A percentile compares a stretch with the other conserved stretches of the same genome.
These are phyloP conservation scores for Pichia paraexigua DNA, from an alignment of 805 yeast genomes.

Conservation along the genomic window DNA sequence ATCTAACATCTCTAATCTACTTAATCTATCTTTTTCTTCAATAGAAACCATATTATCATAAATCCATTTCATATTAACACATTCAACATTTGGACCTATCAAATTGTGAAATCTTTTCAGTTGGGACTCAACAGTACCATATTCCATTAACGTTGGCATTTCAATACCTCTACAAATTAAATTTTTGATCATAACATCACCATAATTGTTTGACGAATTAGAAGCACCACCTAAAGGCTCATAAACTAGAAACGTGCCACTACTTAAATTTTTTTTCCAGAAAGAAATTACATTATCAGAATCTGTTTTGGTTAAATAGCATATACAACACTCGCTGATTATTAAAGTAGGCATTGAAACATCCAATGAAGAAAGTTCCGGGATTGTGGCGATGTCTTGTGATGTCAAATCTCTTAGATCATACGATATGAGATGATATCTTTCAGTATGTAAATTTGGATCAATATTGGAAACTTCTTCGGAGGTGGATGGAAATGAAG, in stretches of 20 bases:
- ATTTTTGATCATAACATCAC: constrained; percentile 59
- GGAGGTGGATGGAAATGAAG: constrained; percentile 12
- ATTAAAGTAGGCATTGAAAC: constrained; percentile 46
- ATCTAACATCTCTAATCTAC: constrained; percentile 56
- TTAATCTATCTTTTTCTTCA: constrained; percentile 37
- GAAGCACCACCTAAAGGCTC: constrained; percentile 56
- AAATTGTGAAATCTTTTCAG: constrained; percentile 26
- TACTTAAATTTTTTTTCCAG: constrained; percentile 28
- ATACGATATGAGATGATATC: constrained; percentile 45
- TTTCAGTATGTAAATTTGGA: constrained; percentile 4
- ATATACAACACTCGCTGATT: constrained; percentile 68
- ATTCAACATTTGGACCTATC: constrained; percentile 14
- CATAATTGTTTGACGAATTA: constrained; percentile 37
- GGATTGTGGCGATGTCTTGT: not conserved
- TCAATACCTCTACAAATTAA: constrained; percentile 53
- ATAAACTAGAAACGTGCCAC: constrained; percentile 39
- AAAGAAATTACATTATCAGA: constrained; percentile 37
- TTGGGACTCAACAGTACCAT: constrained; percentile 39
- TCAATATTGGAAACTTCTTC: constrained; percentile 5
- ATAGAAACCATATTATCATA: constrained; percentile 36
- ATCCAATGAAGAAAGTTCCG: constrained; percentile 13
- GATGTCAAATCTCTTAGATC: constrained; percentile 40
- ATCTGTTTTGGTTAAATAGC: constrained; percentile 51
- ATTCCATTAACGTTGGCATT: constrained; percentile 48
- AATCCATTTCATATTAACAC: constrained; percentile 40